phyloP scores from a whole-genome alignment of 306 rosid genomes.

The Cyclanthera cordifolia region DNA sequence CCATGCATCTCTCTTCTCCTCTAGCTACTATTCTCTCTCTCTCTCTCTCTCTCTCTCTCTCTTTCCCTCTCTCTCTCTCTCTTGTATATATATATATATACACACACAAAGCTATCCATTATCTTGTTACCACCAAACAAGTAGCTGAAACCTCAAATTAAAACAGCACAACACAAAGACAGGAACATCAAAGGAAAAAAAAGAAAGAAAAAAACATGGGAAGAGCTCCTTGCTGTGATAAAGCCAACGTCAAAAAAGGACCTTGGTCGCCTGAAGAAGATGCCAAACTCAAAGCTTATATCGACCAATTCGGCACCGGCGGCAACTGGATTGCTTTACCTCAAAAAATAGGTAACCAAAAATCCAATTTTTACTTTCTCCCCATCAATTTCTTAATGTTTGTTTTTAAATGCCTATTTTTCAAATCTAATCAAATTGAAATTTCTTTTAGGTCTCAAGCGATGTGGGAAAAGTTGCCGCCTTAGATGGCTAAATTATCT shows the following conservation, averaged over 20 bases:
- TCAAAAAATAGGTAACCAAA: constrained; percentile 72
- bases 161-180: background rate
- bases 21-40: constrained; percentile 46
- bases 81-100: constrained; percentile 17
- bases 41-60: too few species aligned
- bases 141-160: constrained; percentile 13
- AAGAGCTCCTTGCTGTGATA: constrained; percentile 99
- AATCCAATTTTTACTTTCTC: background rate
- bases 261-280: constrained; percentile 99
- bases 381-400: background rate
- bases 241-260: constrained; percentile 93
- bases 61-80: constrained; percentile 18
- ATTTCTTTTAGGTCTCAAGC: constrained; percentile 53
- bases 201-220: constrained; percentile 62
- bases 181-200: constrained; percentile 5
- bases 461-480: constrained; percentile 99
- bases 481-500: constrained; percentile 94
- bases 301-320: constrained; percentile 73
- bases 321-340: constrained; percentile 98
- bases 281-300: constrained; percentile 81
- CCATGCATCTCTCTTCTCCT: constrained; percentile 28
- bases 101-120: background rate
- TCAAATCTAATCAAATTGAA: background rate
- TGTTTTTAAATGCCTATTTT: background rate
- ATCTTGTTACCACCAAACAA: background rate